phyloP scores from a whole-genome alignment of 768 basidiomycete genomes.

The Mycena filopes region DNA sequence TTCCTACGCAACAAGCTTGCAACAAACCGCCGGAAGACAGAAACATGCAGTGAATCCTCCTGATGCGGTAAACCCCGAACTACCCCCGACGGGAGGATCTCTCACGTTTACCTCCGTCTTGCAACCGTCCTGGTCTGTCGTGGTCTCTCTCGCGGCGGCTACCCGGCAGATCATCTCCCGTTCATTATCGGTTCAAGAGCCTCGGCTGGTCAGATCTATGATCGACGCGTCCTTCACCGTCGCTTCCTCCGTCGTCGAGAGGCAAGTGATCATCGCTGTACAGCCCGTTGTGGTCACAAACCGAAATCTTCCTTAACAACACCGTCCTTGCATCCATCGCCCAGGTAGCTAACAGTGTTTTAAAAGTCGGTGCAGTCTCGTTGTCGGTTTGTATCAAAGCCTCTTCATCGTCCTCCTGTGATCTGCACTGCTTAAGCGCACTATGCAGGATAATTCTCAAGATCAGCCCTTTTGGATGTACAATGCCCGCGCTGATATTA shows the following conservation, averaged over 20 bases:
- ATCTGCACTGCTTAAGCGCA: constrained; percentile 57
- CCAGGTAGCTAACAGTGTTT: constrained; percentile 41
- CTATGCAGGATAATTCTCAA: constrained; percentile 47
- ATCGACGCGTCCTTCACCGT: constrained; percentile 24
- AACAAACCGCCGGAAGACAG: background rate
- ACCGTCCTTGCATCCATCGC: constrained; percentile 39
- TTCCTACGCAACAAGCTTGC: background rate
- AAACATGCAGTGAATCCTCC: constrained; percentile 13
- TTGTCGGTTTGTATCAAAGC: constrained; percentile 38
- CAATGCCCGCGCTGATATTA: constrained; percentile 48
- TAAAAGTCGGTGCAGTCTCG: constrained; percentile 33
- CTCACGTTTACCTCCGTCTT: constrained; percentile 2
- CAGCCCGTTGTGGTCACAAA: constrained; percentile 47
- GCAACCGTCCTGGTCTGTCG: background rate
- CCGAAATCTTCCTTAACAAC: constrained; percentile 21
- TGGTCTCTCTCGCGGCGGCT: background rate
- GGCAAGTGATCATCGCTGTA: constrained; percentile 41
- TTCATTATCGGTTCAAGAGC: constrained; percentile 21
- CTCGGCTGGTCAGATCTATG: constrained; percentile 27
- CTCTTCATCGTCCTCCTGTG: constrained; percentile 35
- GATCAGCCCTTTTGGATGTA: constrained; percentile 42
- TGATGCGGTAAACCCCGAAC: background rate
- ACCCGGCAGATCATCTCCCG: constrained; percentile 15
- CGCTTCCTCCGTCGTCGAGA: constrained; percentile 18
- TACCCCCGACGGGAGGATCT: background rate